Percentiles rank a stretch among this genome's conserved stretches.
These are phyloP conservation scores for Pittosporum tobira DNA, from an alignment of 129 eudicot species.

Conservation along the genomic window DNA sequence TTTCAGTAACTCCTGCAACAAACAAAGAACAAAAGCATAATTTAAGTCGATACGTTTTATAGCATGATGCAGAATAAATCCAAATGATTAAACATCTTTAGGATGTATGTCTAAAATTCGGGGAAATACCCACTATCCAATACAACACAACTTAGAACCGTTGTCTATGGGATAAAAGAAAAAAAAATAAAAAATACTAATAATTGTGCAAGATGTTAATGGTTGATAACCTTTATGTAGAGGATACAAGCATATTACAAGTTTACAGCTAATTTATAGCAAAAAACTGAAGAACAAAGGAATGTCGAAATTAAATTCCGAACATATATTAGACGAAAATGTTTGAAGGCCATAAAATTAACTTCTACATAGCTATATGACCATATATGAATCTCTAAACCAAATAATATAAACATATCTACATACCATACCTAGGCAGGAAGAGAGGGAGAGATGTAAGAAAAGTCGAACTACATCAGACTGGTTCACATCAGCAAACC, in stretches of 20 bases:
- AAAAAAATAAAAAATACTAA: too few species aligned
- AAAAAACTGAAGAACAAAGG: not conserved
- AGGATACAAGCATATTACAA: not conserved
- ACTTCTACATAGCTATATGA: not conserved
- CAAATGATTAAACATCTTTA: too few species aligned
- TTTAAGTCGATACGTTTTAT: not conserved
- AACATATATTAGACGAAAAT: too few species aligned
- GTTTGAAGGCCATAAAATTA: not conserved
- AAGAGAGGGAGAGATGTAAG: slow-evolving; percentile 1
- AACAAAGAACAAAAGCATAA: slow-evolving; percentile 9
- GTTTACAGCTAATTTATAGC: not conserved
- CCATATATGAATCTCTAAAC: not conserved
- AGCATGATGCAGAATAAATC: not conserved
- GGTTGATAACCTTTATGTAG: not conserved
- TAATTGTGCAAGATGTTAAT: not conserved
- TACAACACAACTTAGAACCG: not conserved
- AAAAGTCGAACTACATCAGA: not conserved
- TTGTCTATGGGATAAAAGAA: too few species aligned
- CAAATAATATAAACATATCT: not conserved
- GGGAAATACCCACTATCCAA: not conserved
- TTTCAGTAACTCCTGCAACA: slow-evolving; percentile 71
- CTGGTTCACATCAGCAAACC: not conserved
- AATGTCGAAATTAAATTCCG: not conserved
- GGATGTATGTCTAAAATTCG: too few species aligned
- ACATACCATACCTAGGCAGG: not conserved